Evolutionary conservation across 1,139 yeast genomes (phyloP), one percentile per base, ranked within the genome.

Genomic region (Kurtzmaniella quercitrusa): DNA sequence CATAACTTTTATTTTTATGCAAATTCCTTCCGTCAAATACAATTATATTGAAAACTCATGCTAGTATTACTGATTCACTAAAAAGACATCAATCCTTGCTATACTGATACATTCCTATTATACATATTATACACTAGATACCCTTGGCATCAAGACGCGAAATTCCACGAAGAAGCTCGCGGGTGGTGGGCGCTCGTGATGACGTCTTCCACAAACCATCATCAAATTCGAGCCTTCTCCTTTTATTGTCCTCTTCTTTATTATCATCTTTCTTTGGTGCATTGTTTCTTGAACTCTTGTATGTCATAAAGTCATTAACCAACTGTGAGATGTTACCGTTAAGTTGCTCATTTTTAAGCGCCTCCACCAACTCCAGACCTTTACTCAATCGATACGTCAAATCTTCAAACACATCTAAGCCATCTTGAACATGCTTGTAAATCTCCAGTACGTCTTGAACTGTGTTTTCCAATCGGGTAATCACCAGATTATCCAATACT

Each of bases 391-490:
- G 57, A 44, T 61, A 57, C 4, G 63, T 52, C 2, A 58, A 40
- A 37, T 51, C 46, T 42, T 52, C 55, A 23, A 64, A 43, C 42
- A 50, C 50, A 42, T 65, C 68, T 16, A 63, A 48, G 2, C 58
- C 49, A 8, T 53, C 39, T 38, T 54, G 61, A n/a, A 63, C 38
- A 32, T 51, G 50, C 7, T 48, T 44, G 41, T 53, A 51, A 5
- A 48, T 16, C 2, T 42, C 38, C 33, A 38, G 40, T n/a, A 50
- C 47, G 11, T 44, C 45, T n/a, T 43, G 37, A 28, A 43, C 43
- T n/a, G 45, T 42, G 6, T 42, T 33, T 21, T 48, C 46, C 3
- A 55, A 36, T 23, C 41, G 42, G 2, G 42, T 40, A 9, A 52
- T 22, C 11, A 48, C 33, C 8, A 44, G 28, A 12, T 47, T 41